Conservation (phyloP, 75 land plant species). For the Cunninghamia lanceolata region DNA sequence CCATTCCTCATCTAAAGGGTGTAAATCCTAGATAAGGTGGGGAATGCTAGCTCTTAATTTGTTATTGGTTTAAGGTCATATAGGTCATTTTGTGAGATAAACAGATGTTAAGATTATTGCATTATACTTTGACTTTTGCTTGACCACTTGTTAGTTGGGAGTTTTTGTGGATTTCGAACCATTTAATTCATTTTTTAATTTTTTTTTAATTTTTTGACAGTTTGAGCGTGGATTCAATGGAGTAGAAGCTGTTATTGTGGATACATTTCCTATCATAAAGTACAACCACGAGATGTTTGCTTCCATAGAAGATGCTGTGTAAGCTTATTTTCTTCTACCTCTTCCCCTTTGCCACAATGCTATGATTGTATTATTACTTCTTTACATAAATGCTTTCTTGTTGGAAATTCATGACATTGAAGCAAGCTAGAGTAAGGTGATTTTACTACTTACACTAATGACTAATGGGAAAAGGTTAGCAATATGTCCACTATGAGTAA, state of each 20-base stretch:
- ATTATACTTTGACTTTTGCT: background rate
- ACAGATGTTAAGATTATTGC: background rate
- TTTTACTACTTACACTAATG: background rate
- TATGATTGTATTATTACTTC: background rate
- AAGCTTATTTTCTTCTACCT: slow-evolving; percentile 12
- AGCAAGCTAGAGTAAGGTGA: background rate
- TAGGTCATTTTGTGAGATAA: background rate
- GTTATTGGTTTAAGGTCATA: background rate
- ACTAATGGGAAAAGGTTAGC: background rate
- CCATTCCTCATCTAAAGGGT: background rate
- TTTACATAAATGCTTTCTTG: background rate
- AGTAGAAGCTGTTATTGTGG: slow-evolving; percentile 38
- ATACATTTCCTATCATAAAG: slow-evolving; percentile 61
- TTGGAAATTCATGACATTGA: background rate
- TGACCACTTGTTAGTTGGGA: background rate
- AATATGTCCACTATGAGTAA: background rate
- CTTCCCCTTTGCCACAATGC: background rate
- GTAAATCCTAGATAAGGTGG: background rate
- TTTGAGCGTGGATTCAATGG: slow-evolving; percentile 66
- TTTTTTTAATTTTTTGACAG: slow-evolving; percentile 21
- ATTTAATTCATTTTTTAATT: background rate
- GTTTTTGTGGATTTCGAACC: background rate
- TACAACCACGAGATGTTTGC: slow-evolving; percentile 36
- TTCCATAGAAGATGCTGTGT: slow-evolving; percentile 52
- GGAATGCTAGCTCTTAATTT: background rate